phyloP scores from a whole-genome alignment of 345 rosid genomes.

The Syzygium oleosum region DNA sequence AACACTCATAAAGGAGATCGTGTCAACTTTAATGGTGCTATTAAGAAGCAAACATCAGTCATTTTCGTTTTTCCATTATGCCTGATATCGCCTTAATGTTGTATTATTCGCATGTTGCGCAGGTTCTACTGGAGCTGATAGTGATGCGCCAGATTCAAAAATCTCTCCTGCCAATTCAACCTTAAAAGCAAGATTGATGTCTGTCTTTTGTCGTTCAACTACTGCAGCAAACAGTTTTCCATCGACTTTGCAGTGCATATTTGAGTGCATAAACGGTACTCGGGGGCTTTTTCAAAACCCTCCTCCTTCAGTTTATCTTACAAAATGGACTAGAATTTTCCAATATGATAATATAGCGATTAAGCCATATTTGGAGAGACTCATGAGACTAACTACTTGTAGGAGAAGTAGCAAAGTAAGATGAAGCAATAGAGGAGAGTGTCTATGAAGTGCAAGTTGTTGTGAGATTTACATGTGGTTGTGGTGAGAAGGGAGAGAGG shows the following conservation, averaged over 20 bases:
- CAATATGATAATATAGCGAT: neutral
- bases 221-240: conserved; percentile 87
- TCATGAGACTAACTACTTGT: neutral
- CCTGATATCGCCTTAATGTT: neutral
- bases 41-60: neutral
- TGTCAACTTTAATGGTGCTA: neutral
- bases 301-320: neutral
- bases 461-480: neutral
- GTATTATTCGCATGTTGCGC: conserved; percentile 6
- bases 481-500: neutral
- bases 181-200: conserved; percentile 63
- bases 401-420: neutral
- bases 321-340: too few species aligned
- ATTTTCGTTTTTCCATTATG: neutral
- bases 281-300: neutral
- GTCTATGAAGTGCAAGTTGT: neutral
- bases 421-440: neutral
- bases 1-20: neutral
- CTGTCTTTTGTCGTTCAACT: conserved; percentile 67
- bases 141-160: conserved; percentile 49
- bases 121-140: conserved; percentile 56
- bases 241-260: conserved; percentile 87
- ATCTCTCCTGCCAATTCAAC: conserved; percentile 63
- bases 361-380: neutral
- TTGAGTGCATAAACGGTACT: conserved; percentile 87